These are phyloP conservation scores for Fusarium cyanostomum DNA, from an alignment of 2,329 filamentous ascomycete species.

Conservation along the genomic window DNA sequence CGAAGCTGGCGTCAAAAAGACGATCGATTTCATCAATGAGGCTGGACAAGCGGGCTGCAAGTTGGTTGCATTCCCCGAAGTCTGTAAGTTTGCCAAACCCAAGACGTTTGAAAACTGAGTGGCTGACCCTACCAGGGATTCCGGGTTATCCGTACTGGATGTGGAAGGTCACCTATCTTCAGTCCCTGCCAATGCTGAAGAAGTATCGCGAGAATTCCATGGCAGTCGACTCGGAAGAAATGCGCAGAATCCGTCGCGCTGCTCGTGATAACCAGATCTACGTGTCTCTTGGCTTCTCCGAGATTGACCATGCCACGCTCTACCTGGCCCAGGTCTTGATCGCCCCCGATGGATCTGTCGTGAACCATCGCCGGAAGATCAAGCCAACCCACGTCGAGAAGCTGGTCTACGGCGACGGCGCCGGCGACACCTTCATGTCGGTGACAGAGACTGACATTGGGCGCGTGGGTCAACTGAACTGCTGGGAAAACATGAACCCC, in stretches of 20 bases:
- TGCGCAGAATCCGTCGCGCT: slow-evolving; percentile 53
- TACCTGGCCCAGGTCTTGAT: slow-evolving; percentile 64
- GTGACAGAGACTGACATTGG: slow-evolving; percentile 61
- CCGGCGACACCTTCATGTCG: slow-evolving; percentile 60
- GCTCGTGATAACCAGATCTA: slow-evolving; percentile 55
- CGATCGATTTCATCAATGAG: slow-evolving; percentile 64
- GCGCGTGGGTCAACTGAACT: slow-evolving; percentile 63
- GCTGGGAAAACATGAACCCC: slow-evolving; percentile 61
- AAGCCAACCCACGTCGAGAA: slow-evolving; percentile 61
- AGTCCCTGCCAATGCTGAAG: slow-evolving; percentile 47
- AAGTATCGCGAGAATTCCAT: slow-evolving; percentile 52
- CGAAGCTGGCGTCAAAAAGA: slow-evolving; percentile 63
- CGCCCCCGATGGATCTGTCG: slow-evolving; percentile 55
- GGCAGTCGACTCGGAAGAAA: slow-evolving; percentile 52
- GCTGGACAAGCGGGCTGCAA: slow-evolving; percentile 63
- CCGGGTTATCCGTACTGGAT: slow-evolving; percentile 63
- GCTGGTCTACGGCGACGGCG: slow-evolving; percentile 63
- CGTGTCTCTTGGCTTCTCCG: slow-evolving; percentile 60
- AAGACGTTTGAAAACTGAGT: accelerated
- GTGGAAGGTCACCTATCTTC: slow-evolving; percentile 45
- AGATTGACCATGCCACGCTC: slow-evolving; percentile 55
- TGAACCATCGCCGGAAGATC: slow-evolving; percentile 60
- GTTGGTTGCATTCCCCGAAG: slow-evolving; percentile 64
- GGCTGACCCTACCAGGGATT: slow-evolving; percentile 47
- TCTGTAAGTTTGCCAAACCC: slow-evolving; percentile 42